A percentile compares a stretch with the other conserved stretches of the same genome.
phyloP scores from a whole-genome alignment of 2,329 filamentous ascomycete species.

The Annulohypoxylon truncatum region DNA sequence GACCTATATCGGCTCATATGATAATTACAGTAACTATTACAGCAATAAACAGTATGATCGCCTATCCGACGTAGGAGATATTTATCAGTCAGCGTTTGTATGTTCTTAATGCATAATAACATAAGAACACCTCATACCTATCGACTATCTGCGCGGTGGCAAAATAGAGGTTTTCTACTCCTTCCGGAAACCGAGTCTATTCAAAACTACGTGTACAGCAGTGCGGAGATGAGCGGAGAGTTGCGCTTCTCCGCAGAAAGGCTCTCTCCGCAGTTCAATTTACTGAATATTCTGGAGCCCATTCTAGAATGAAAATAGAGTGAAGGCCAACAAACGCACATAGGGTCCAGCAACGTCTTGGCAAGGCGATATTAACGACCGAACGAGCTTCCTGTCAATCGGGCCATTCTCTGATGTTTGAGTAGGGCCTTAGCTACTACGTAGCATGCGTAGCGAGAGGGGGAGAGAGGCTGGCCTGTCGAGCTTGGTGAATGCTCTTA shows the following conservation, averaged over 20 bases:
- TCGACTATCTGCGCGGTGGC: neutral
- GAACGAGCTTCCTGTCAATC: slow-evolving; percentile 40
- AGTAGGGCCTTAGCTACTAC: slow-evolving; percentile 37
- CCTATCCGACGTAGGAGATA: slow-evolving; percentile 8
- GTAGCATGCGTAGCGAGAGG: slow-evolving; percentile 13
- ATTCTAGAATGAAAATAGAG: slow-evolving; percentile 37
- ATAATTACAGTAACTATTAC: slow-evolving; percentile 14
- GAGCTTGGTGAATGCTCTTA: slow-evolving; percentile 5
- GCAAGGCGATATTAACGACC: slow-evolving; percentile 37
- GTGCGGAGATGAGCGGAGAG: slow-evolving; percentile 14
- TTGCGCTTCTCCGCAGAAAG: slow-evolving; percentile 30
- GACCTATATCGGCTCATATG: slow-evolving; percentile 19
- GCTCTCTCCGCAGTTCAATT: slow-evolving; percentile 32
- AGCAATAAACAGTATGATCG: neutral
- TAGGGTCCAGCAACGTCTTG: slow-evolving; percentile 42
- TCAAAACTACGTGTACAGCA: neutral
- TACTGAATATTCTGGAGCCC: slow-evolving; percentile 30
- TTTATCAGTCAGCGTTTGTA: slow-evolving; percentile 1
- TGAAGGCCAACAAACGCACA: slow-evolving; percentile 39
- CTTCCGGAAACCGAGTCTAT: neutral
- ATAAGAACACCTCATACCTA: neutral
- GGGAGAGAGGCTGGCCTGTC: slow-evolving; percentile 13
- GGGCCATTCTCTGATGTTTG: slow-evolving; percentile 39
- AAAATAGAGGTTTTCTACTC: slow-evolving; percentile 1
- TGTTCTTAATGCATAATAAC: neutral